Conservation (phyloP, 768 basidiomycete species). For the Rhodotorula kratochvilovae region DNA sequence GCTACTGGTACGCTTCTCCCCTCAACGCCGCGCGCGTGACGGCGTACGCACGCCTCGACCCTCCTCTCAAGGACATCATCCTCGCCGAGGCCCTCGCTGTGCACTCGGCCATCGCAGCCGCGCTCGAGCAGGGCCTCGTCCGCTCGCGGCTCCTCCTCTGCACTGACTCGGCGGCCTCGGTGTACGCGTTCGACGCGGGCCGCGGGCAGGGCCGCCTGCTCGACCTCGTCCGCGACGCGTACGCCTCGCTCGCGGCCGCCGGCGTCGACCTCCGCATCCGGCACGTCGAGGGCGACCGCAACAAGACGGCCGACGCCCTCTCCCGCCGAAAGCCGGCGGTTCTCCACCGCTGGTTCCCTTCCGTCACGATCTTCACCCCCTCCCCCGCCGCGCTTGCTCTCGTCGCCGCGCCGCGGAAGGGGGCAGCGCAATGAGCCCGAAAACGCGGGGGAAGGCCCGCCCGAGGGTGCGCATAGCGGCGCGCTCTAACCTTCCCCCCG, state of each 20-base stretch:
- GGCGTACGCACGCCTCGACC: neutral
- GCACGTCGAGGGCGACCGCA: neutral
- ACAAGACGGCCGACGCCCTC: neutral
- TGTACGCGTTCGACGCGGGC: constrained; percentile 1
- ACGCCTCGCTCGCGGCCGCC: neutral
- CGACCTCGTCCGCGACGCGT: neutral
- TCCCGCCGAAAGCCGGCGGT: neutral
- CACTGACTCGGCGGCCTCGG: neutral
- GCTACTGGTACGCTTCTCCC: neutral
- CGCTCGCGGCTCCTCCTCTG: neutral
- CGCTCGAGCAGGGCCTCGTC: neutral
- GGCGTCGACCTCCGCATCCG: neutral
- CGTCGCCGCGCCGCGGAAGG: neutral
- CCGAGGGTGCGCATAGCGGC: neutral
- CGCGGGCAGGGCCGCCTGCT: neutral
- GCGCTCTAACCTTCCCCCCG: neutral
- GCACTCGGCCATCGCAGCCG: neutral
- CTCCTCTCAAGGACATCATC: neutral
- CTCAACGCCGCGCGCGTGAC: neutral
- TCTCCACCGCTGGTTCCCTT: neutral
- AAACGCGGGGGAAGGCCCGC: neutral
- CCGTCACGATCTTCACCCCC: too few species aligned
- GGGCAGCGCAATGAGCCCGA: neutral
- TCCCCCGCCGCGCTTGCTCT: neutral
- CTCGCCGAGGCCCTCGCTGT: neutral